These are phyloP conservation scores for Botryotinia convoluta DNA, from an alignment of 2,329 filamentous ascomycete species.

Conservation along the genomic window DNA sequence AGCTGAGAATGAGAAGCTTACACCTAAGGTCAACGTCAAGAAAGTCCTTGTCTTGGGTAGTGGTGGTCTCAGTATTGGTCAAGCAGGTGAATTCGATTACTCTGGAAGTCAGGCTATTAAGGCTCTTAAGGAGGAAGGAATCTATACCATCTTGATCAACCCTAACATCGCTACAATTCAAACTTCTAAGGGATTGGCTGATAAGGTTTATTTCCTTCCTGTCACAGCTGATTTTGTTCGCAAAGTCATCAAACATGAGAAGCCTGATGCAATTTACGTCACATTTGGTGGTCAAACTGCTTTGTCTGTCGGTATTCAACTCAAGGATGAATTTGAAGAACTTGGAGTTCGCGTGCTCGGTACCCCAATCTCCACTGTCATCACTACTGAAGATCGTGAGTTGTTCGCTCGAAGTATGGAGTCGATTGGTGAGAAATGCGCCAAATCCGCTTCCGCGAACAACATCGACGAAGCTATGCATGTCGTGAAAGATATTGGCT, in stretches of 20 bases:
- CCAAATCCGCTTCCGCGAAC: conserved; percentile 88
- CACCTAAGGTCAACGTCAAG: conserved; percentile 87
- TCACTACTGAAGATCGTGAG: conserved; percentile 93
- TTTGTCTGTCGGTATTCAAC: conserved; percentile 93
- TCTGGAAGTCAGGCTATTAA: conserved; percentile 94
- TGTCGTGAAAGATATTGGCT: conserved; percentile 83
- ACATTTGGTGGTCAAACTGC: conserved; percentile 97
- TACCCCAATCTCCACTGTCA: conserved; percentile 73
- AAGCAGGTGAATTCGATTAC: conserved; percentile 98
- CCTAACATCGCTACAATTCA: conserved; percentile 98
- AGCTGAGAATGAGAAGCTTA: conserved; percentile 71
- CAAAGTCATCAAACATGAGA: conserved; percentile 94
- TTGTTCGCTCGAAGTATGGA: conserved; percentile 93
- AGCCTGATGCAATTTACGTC: conserved; percentile 94
- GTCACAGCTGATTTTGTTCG: conserved; percentile 97
- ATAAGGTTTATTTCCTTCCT: conserved; percentile 97
- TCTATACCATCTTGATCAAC: conserved; percentile 90
- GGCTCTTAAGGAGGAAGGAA: conserved; percentile 91
- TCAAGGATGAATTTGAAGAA: conserved; percentile 67
- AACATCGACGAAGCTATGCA: conserved; percentile 90
- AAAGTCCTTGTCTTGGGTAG: conserved; percentile 96
- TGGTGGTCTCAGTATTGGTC: conserved; percentile 93
- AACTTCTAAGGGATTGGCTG: conserved; percentile 91
- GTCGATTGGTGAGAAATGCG: conserved; percentile 96
- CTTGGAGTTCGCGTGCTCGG: conserved; percentile 62